A percentile compares a stretch with the other conserved stretches of the same genome.
phyloP scores from a whole-genome alignment of 208 protist species.

The Acanthamoeba triangularis region DNA sequence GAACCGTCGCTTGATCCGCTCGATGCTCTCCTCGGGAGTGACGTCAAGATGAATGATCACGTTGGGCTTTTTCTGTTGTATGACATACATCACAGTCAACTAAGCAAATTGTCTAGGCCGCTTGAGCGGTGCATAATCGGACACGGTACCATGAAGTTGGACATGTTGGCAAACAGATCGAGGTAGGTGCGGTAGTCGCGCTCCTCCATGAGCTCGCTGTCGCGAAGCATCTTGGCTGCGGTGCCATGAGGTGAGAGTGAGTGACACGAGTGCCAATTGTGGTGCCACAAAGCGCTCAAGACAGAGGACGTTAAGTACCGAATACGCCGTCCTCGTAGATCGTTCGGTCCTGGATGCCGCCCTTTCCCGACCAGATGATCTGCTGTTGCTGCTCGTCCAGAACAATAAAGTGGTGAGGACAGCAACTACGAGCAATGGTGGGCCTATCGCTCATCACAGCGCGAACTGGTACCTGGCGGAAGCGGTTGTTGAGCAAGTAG shows the following conservation, averaged over 20 bases:
- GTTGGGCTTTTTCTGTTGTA: constrained; percentile 83
- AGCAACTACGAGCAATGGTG: not conserved
- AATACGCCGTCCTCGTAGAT: constrained; percentile 90
- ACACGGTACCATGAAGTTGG: constrained; percentile 84
- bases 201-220: constrained; percentile 82
- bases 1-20: constrained; percentile 80
- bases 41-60: constrained; percentile 88
- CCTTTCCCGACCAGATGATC: constrained; percentile 87
- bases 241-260: not conserved
- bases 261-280: not conserved
- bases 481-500: constrained; percentile 88
- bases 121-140: no score
- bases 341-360: constrained; percentile 86
- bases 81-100: not conserved
- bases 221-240: constrained; percentile 83
- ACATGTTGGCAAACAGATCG: constrained; percentile 84
- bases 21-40: constrained; percentile 84
- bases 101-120: no score
- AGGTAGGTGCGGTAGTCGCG: constrained; percentile 87
- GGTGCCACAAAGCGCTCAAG: not conserved
- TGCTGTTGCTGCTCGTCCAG: constrained; percentile 81
- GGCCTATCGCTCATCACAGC: not conserved
- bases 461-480: constrained; percentile 74
- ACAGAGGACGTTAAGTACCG: not conserved
- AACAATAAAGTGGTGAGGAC: not conserved